These are phyloP conservation scores for Mycena olivaceomarginata DNA, from an alignment of 768 basidiomycete species.

Conservation along the genomic window DNA sequence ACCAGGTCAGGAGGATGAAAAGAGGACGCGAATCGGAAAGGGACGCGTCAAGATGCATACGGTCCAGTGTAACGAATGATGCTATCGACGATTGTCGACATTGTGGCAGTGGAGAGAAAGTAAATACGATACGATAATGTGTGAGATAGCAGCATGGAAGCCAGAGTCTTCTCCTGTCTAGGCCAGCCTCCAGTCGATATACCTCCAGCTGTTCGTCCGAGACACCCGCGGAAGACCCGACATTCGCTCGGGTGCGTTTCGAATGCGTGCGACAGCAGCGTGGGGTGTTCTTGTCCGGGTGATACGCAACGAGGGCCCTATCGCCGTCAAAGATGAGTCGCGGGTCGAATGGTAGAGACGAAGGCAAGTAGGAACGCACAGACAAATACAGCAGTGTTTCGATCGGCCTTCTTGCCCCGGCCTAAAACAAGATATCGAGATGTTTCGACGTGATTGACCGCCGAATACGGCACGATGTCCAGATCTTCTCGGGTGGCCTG, in stretches of 20 bases:
- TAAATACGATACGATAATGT: too few relatives aligned
- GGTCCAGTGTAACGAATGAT: too few relatives aligned
- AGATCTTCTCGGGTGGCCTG: neutral
- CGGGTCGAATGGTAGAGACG: neutral
- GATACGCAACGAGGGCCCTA: neutral
- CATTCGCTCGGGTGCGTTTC: conserved; percentile 21
- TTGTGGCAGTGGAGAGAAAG: too few relatives aligned
- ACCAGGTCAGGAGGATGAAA: too few relatives aligned
- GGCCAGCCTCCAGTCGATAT: neutral
- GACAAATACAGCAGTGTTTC: conserved; percentile 24
- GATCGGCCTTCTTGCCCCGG: neutral
- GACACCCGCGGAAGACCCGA: neutral
- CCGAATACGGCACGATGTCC: neutral
- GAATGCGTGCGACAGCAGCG: conserved; percentile 20
- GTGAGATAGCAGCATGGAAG: too few relatives aligned
- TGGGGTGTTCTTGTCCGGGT: neutral
- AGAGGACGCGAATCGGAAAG: too few relatives aligned
- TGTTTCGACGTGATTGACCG: conserved; percentile 3
- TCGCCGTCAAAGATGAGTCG: neutral
- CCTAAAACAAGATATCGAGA: conserved; percentile 17
- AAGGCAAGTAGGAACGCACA: conserved; percentile 10
- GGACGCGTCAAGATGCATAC: too few relatives aligned
- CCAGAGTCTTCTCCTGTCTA: neutral
- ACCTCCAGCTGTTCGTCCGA: conserved; percentile 4
- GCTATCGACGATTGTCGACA: too few relatives aligned